Base-by-base conservation (phyloP, 2,329 filamentous ascomycete genomes). In the Aspergillus pseudonomiae region DNA sequence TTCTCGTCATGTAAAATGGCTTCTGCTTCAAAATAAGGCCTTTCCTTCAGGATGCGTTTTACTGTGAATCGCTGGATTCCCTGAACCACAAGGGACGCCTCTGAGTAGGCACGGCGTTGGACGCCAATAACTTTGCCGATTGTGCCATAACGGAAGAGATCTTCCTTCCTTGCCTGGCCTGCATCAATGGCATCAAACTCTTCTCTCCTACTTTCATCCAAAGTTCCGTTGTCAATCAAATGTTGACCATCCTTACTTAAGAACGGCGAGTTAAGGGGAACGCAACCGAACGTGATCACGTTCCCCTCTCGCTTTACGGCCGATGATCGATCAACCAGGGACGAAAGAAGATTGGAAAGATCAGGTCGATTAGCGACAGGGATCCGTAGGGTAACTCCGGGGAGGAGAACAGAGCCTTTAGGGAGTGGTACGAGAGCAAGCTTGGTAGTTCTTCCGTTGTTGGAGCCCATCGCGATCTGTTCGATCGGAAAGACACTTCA, bases 61-160 rank as follows among this genome's bases (percentile, higher is more conserved):
- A 97, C 80, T 66, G 87, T 86, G 67, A 97, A 89, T 46, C 95
- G 86, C 67, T 89, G 85, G 21, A 92, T 84, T 19, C 95, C 95
- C 77, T 98, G 93, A 2, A 99, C 93, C 6, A 97, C 85, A 59
- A 99, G 79, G 62, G 89, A 89, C 72, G 97, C 89, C 74, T 97
- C 91, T 34, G 89, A 87, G 12, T 88, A 88, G 54, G 88, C 88
- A 61, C 88, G 86, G 32, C 91, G 91, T 76, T 94, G 91, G 54
- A 94, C 89, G 58, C 90, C 91, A 62, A 89, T 86, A 68, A 94
- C 91, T 79, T 89, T 92, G 39, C 90, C 91, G 30, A 93, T 85
- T 5, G 93, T 93, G 55, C 93, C 95, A 78, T 91, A 94, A 57
- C 86, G 85, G 79, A 91, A 98, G 2, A 99, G 80, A 71, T 97